Base-by-base conservation (phyloP, 257 asterid genomes). In the Plantago elongata region DNA sequence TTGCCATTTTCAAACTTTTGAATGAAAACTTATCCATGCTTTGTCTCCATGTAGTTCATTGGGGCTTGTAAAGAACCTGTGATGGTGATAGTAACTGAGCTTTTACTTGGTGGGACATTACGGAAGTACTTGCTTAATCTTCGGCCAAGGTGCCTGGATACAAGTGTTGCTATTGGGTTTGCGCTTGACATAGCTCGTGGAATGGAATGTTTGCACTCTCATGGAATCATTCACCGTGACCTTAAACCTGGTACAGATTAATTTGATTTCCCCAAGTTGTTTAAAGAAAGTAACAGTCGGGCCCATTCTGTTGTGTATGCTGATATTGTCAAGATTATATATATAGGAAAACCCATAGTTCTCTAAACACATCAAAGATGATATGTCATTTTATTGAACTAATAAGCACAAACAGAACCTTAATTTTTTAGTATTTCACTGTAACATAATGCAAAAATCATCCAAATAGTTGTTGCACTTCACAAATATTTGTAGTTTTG, bases 51-150 rank as follows among this genome's bases (percentile, higher is more conserved):
- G 37, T 79, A 90, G 97, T 87, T 90, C 68, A 83, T 90, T 57
- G 97, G 97, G 74, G 97, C 96, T 75, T 90, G 97, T 67, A 90
- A 83, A 75, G 97, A 90, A 58, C 97, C 97, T 67, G 84, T 83
- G 29, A 90, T 83, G 95, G 97, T 87, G 51, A 82, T 90, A 30
- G 96, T 90, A 27, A 87, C 96, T 2, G 97, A 90, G 74, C 87
- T 90, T 71, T 78, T 90, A 49, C 84, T 80, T 1, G 96, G 97
- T 9, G 96, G 95, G 78, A 87, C 96, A 4, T 71, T 90, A 74
- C 74, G 96, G 54, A 90, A 90, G 67, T 80, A 78, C 77, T 74
- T 90, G 78, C 45, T 87, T 34, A 81, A 70, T 70, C 62, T 85
- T 83, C 71, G 97, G 55, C 97, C 97, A 4, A 79, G 90, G 71